Evolutionary conservation across 768 basidiomycete genomes (phyloP), one percentile per base, ranked within the genome.

Genomic region (Lentinula detonsa): DNA sequence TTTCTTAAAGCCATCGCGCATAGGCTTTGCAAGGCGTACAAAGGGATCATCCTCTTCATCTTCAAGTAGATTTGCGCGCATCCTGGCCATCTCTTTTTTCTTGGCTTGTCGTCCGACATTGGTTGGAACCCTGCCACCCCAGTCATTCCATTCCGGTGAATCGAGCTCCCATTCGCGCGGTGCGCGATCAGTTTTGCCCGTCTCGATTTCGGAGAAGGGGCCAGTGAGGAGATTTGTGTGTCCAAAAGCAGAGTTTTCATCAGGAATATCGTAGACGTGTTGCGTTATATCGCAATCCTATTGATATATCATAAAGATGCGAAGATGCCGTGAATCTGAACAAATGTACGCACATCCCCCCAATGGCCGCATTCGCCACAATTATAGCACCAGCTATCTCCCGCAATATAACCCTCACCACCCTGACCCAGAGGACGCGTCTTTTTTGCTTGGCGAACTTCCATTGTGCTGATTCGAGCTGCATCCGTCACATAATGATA

Each of bases 381-480:
- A 65, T 89, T 90, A 68, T 91, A 90, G 70, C 91, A 93, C 88
- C 88, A 93, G 65, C 84, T 77, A 67, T 90, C 89, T 37, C 73
- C 71, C 4, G 82, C 87, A 58, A 93, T 85, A 70, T 88, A 91
- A 5, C 86, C 89, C 70, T 92, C 91, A 9, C 90, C 88, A 13
- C 91, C 90, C 59, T 86, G 68, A 10, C 90, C 89, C 6, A 90
- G 71, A 11, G 68, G 67, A 5, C 85, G 68, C 3, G 74, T 69
- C 46, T 76, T 79, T 68, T 81, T 88, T 31, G 75, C 69, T 62
- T 81, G 77, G 34, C 90, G 83, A 18, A 62, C 65, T 16, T 69
- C 67, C 2, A 87, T 70, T 45, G 79, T 80, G 5, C 66, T 62
- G 10, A 70, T 67, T 34, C 82, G 82, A 48, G 83, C 85, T 10